Percentiles rank a stretch among this genome's conserved stretches.
phyloP scores from a whole-genome alignment of 1,284 basidiomycete species.

The Cryptococcus sp. region DNA sequence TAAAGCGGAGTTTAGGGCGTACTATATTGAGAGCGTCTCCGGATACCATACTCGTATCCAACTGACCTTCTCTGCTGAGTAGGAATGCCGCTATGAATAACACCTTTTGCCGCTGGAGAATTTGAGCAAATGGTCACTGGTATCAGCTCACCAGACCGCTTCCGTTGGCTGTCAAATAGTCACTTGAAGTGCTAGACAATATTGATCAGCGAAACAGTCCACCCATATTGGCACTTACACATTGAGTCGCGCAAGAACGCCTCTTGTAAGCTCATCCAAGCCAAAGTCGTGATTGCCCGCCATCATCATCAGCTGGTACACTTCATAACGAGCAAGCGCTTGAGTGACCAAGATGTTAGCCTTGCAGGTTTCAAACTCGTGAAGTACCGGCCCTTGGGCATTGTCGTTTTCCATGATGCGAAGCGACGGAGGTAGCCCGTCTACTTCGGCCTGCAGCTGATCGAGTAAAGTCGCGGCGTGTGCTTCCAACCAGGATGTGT shows the following conservation, averaged over 20 bases:
- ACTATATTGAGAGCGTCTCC: background rate
- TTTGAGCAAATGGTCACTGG: too few species aligned
- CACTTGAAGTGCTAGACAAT: too few species aligned
- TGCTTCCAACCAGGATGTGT: background rate
- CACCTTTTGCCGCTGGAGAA: too few species aligned
- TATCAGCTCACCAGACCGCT: too few species aligned
- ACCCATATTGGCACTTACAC: too few species aligned
- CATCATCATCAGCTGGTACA: background rate
- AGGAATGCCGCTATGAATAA: too few species aligned
- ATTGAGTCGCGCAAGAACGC: too few species aligned
- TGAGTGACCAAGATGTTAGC: background rate
- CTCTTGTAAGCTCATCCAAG: too few species aligned
- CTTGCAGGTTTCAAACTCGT: background rate
- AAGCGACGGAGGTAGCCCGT: background rate
- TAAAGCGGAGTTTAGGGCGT: background rate
- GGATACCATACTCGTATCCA: too few species aligned
- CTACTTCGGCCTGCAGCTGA: background rate
- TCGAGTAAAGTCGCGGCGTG: background rate
- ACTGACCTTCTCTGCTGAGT: too few species aligned
- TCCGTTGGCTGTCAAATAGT: too few species aligned
- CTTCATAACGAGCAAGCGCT: background rate
- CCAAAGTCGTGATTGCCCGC: background rate
- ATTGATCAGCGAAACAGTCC: too few species aligned
- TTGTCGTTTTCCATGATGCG: background rate
- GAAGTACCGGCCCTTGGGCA: background rate